Evolutionary conservation across 345 rosid genomes (phyloP).

Genomic region (Sapria himalayana): DNA sequence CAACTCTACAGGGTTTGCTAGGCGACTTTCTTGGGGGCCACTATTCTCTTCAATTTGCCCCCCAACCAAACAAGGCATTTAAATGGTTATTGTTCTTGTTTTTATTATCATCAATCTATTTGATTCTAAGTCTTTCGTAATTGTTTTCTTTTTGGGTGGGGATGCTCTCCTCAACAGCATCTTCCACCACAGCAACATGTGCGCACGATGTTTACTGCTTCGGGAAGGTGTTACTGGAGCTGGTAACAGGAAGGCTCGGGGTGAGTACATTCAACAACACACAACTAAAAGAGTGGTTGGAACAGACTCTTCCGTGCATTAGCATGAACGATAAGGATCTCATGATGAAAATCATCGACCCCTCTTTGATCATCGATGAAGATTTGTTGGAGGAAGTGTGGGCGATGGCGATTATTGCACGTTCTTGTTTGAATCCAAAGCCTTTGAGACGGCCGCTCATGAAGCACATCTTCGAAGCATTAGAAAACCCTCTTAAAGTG

Average conservation of each 20-base stretch:
- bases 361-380: constrained; percentile 69
- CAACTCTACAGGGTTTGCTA: too few species aligned
- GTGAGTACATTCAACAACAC: constrained; percentile 43
- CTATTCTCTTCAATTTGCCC: too few species aligned
- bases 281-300: constrained; percentile 43
- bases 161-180: too few species aligned
- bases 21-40: too few species aligned
- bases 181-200: constrained; percentile 36
- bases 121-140: too few species aligned
- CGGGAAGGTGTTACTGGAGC: constrained; percentile 84
- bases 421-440: constrained; percentile 88
- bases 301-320: constrained; percentile 53
- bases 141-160: too few species aligned
- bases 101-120: too few species aligned
- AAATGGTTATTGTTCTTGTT: too few species aligned
- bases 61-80: too few species aligned
- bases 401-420: constrained; percentile 95
- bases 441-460: constrained; percentile 78
- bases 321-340: constrained; percentile 83
- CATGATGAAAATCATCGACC: constrained; percentile 74
- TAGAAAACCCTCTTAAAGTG: constrained; percentile 79
- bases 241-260: constrained; percentile 90
- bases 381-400: constrained; percentile 94
- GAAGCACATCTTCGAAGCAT: constrained; percentile 81
- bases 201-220: constrained; percentile 82